A percentile compares a stretch with the other conserved stretches of the same genome.
Conservation (phyloP, 164 flowering plant genomes). For the Liquidambar formosana region DNA sequence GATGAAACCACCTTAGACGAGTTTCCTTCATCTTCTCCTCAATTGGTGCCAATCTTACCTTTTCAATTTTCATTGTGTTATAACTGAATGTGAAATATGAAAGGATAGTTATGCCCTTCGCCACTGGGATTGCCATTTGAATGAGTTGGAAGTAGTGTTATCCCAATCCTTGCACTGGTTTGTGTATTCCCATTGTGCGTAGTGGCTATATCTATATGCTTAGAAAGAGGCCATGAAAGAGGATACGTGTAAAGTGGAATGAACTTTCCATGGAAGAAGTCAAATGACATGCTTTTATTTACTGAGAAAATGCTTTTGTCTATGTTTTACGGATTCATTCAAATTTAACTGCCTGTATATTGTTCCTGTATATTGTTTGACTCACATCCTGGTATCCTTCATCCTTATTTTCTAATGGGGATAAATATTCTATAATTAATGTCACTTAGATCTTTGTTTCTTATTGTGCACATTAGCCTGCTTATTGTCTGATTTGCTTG, state of each 20-base stretch:
- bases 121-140: background rate
- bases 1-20: too few species aligned
- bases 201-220: too few species aligned
- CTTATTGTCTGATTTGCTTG: slow-evolving; percentile 8
- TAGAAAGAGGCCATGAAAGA: background rate
- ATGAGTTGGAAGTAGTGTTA: too few species aligned
- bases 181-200: too few species aligned
- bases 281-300: too few species aligned
- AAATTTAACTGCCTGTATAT: background rate
- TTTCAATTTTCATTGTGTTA: too few species aligned
- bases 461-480: background rate
- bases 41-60: too few species aligned
- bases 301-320: background rate
- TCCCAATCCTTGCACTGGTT: too few species aligned
- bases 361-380: background rate
- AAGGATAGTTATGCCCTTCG: background rate
- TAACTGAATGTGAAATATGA: too few species aligned
- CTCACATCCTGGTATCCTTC: background rate
- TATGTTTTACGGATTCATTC: background rate
- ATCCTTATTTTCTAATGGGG: background rate
- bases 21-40: too few species aligned
- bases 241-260: background rate
- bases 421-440: background rate
- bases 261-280: background rate
- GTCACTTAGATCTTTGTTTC: background rate